Evolutionary conservation across 768 basidiomycete genomes (phyloP), one percentile per base, ranked within the genome.

Genomic region (Cyclocybe aegerita): DNA sequence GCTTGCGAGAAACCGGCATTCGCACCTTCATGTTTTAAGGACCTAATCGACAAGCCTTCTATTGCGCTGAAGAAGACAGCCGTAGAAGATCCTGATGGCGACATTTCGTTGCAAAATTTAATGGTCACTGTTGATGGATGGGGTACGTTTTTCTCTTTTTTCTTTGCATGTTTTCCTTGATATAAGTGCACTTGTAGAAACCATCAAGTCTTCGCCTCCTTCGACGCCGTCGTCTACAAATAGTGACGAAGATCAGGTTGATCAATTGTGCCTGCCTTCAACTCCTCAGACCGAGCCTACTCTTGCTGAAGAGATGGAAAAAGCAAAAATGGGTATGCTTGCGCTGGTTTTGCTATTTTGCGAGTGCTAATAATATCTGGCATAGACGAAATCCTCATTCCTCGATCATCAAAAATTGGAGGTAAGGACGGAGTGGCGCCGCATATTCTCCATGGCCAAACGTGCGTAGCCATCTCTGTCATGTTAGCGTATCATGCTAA

Each of bases 51-150:
- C 23, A 39, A 54, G 14, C 43, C 52, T 38, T 46, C 53, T 11
- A 23, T 42, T 10, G 48, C 43, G 0, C 41, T 46, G 12, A 35
- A 50, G 9, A 46, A 54, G 32, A 54, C 57, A 1, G 59, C 59
- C 10, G 57, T 59, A n/a, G 54, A 56, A 37, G 69, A 76, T 42
- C 66, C 73, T 33, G 76, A 78, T 16, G 65, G 65, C 3, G 76
- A 81, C 42, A 52, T 80, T 5, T 66, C 73, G n/a, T 60, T 59
- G 32, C 72, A 75, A 43, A 79, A 81, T 61, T 77, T 89, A 23
- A 23, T 23, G 72, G 67, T 75, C 7, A 58, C 86, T 32, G 77
- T 87, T 1, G 74, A 81, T 63, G 87, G 85, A 29, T 85, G 85
- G 84, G 63, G 88, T 88, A 59, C 39, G 78, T 75, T 38, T 45